Conservation (phyloP, 306 rosid species). For the Chamaecrista fasciculata region DNA sequence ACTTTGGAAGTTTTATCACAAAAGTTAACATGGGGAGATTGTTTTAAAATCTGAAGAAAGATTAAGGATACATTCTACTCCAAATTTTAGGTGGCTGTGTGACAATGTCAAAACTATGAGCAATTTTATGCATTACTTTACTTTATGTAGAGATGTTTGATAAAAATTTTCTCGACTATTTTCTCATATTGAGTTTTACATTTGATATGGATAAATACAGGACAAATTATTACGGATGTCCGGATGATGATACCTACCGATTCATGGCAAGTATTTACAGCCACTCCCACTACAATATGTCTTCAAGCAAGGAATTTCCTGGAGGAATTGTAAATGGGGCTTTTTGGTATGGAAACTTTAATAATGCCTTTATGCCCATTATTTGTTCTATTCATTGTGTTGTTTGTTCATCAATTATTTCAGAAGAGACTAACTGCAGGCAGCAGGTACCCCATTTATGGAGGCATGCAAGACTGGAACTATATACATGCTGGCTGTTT, state of each 20-base stretch:
- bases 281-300: slow-evolving; percentile 87
- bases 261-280: slow-evolving; percentile 87
- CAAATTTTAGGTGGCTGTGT: neutral
- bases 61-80: neutral
- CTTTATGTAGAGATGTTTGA: slow-evolving; percentile 6
- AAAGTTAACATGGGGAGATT: no score
- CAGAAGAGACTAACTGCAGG: slow-evolving; percentile 53
- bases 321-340: slow-evolving; percentile 93
- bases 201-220: slow-evolving; percentile 51
- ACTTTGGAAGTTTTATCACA: no score
- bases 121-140: slow-evolving; percentile 10
- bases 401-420: slow-evolving; percentile 34
- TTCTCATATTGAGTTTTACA: slow-evolving; percentile 20
- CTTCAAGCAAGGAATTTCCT: slow-evolving; percentile 72
- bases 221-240: slow-evolving; percentile 73
- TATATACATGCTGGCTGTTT: slow-evolving; percentile 83
- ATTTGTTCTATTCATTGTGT: neutral
- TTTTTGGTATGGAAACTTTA: slow-evolving; percentile 55
- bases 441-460: slow-evolving; percentile 96
- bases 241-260: slow-evolving; percentile 80
- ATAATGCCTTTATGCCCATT: slow-evolving; percentile 22
- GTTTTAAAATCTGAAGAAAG: no score
- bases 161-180: neutral
- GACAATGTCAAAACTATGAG: neutral
- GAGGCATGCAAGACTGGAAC: slow-evolving; percentile 99